Conservation (phyloP, 2,329 filamentous ascomycete species). For the Ophiosphaerella herpotricha region DNA sequence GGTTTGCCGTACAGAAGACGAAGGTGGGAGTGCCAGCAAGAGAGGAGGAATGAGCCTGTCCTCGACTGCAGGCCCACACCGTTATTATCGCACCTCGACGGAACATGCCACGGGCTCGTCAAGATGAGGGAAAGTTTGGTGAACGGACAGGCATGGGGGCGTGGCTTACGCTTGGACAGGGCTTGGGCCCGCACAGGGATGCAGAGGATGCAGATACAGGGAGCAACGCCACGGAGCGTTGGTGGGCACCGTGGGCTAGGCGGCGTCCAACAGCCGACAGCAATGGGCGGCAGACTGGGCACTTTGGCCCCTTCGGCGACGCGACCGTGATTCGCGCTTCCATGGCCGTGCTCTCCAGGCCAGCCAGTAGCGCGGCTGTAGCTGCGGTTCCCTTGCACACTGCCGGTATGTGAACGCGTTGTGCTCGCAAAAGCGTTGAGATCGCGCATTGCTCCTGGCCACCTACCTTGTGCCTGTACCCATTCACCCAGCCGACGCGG, state of each 20-base stretch:
- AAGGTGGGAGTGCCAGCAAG: slow-evolving; percentile 1
- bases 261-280: slow-evolving; percentile 7
- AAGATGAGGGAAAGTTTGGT: slow-evolving; percentile 16
- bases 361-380: slow-evolving; percentile 19
- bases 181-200: slow-evolving; percentile 25
- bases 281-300: slow-evolving; percentile 12
- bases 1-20: background rate
- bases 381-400: slow-evolving; percentile 15
- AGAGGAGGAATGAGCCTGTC: slow-evolving; percentile 1
- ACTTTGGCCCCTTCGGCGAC: slow-evolving; percentile 9
- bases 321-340: slow-evolving; percentile 28
- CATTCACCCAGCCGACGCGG: slow-evolving; percentile 14
- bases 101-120: slow-evolving; percentile 14
- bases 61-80: slow-evolving; percentile 6
- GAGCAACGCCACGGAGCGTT: slow-evolving; percentile 19
- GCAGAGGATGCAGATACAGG: slow-evolving; percentile 23
- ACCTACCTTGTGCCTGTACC: too few species aligned
- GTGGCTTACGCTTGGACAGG: slow-evolving; percentile 4
- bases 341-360: slow-evolving; percentile 22
- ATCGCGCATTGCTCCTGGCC: background rate
- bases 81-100: slow-evolving; percentile 19
- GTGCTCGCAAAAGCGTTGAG: slow-evolving; percentile 9
- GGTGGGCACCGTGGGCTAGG: slow-evolving; percentile 9
- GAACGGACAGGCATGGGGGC: slow-evolving; percentile 6
- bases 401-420: background rate